Conservation (phyloP, 495 filamentous ascomycete genomes). For the Penicillium soppii region DNA sequence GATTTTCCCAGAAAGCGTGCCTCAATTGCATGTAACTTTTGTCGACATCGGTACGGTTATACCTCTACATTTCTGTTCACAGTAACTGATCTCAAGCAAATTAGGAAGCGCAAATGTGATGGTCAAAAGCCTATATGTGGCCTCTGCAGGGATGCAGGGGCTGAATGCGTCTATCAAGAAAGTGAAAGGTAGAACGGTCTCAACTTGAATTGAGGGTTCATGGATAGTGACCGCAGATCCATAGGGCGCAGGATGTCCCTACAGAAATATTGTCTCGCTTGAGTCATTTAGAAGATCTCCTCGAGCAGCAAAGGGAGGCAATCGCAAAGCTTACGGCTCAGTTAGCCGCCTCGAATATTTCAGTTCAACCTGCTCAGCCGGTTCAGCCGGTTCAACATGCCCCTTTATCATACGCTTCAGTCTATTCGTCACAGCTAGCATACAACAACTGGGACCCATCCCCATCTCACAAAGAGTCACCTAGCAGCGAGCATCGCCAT, state of each 20-base stretch:
- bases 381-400: no score
- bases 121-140: slow-evolving; percentile 19
- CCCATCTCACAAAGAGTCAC: neutral
- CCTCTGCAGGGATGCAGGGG: slow-evolving; percentile 16
- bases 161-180: slow-evolving; percentile 21
- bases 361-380: neutral
- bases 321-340: neutral
- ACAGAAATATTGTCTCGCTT: slow-evolving; percentile 5
- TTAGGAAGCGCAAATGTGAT: slow-evolving; percentile 23
- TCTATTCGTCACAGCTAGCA: neutral
- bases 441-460: slow-evolving; percentile 5
- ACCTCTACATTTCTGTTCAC: no score
- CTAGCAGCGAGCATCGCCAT: no score
- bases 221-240: slow-evolving; percentile 1
- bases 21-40: slow-evolving; percentile 20
- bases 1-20: slow-evolving; percentile 22
- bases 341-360: neutral
- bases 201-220: neutral
- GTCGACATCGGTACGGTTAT: slow-evolving; percentile 22
- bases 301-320: slow-evolving; percentile 5
- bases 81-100: no score
- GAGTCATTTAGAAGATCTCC: slow-evolving; percentile 2
- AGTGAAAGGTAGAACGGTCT: slow-evolving; percentile 14
- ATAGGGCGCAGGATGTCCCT: slow-evolving; percentile 8
- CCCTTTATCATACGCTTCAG: neutral